These are phyloP conservation scores for Nicotiana noctiflora DNA, from an alignment of 257 asterid species.

Conservation along the genomic window DNA sequence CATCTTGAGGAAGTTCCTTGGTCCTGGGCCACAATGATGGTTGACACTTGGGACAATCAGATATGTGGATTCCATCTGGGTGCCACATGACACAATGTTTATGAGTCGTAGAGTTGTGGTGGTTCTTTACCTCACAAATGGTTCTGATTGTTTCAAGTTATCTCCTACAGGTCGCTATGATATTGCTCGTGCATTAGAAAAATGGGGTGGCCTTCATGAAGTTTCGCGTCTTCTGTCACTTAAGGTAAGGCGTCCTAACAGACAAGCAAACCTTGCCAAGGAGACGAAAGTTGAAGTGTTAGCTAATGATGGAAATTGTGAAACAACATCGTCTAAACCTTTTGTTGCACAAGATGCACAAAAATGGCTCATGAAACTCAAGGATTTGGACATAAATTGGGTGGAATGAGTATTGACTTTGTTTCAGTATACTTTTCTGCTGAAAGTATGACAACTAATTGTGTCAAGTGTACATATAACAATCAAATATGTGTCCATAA, in stretches of 20 bases:
- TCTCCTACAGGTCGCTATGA: conserved; percentile 59
- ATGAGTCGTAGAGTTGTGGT: neutral
- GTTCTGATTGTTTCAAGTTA: neutral
- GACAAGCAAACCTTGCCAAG: conserved; percentile 45
- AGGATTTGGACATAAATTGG: conserved; percentile 80
- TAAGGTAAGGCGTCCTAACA: conserved; percentile 70
- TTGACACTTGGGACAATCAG: neutral
- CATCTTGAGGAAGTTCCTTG: neutral
- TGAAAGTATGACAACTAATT: neutral
- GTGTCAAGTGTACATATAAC: neutral
- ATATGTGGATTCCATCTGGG: neutral
- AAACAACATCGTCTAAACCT: conserved; percentile 31
- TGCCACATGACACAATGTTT: neutral
- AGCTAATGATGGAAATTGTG: conserved; percentile 22
- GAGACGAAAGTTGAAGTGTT: conserved; percentile 46
- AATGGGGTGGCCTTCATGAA: conserved; percentile 98
- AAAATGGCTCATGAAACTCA: conserved; percentile 60
- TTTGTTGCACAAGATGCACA: conserved; percentile 57
- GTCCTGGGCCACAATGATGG: neutral
- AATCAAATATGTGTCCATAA: neutral
- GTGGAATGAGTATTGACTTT: conserved; percentile 31
- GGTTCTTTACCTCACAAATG: neutral
- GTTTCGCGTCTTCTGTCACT: conserved; percentile 82
- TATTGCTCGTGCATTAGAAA: conserved; percentile 90
- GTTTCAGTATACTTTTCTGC: neutral